A percentile compares a stretch with the other conserved stretches of the same genome.
phyloP scores from a whole-genome alignment of 2,329 filamentous ascomycete species.

The Waltergamsia citrina region DNA sequence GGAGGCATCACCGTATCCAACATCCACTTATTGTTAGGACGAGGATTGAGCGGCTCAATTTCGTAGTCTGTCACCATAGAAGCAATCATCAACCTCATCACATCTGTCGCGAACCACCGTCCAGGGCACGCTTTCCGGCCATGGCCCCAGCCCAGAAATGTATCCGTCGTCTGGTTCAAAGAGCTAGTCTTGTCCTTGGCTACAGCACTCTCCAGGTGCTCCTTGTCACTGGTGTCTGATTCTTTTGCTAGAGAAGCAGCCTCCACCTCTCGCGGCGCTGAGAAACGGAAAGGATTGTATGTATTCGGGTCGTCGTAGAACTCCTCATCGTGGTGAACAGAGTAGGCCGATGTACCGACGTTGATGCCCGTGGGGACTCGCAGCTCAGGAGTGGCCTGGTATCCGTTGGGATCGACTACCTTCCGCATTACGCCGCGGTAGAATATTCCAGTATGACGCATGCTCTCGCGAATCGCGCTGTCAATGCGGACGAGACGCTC shows the following conservation, averaged over 20 bases:
- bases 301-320: conserved; percentile 21
- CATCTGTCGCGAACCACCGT: conserved; percentile 25
- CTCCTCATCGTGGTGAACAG: conserved; percentile 17
- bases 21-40: conserved; percentile 8
- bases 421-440: conserved; percentile 13
- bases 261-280: conserved; percentile 10
- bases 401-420: conserved; percentile 12
- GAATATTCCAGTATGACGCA: conserved; percentile 14
- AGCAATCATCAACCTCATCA: conserved; percentile 24
- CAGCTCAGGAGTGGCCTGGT: conserved; percentile 20
- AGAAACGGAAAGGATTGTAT: conserved; percentile 32
- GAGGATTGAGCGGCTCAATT: conserved; percentile 7
- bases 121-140: conserved; percentile 28
- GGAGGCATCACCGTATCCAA: conserved; percentile 5
- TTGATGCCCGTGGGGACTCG: conserved; percentile 20
- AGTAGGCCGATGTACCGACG: conserved; percentile 19
- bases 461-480: conserved; percentile 31
- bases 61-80: conserved; percentile 22
- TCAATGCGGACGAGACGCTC: conserved; percentile 26
- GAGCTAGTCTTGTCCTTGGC: conserved; percentile 1
- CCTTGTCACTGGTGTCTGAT: not conserved
- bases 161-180: conserved; percentile 11
- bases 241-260: not conserved
- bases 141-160: conserved; percentile 24
- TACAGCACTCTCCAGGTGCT: not conserved